Conservation (phyloP, 805 yeast genomes). For the Pichia occidentalis region DNA sequence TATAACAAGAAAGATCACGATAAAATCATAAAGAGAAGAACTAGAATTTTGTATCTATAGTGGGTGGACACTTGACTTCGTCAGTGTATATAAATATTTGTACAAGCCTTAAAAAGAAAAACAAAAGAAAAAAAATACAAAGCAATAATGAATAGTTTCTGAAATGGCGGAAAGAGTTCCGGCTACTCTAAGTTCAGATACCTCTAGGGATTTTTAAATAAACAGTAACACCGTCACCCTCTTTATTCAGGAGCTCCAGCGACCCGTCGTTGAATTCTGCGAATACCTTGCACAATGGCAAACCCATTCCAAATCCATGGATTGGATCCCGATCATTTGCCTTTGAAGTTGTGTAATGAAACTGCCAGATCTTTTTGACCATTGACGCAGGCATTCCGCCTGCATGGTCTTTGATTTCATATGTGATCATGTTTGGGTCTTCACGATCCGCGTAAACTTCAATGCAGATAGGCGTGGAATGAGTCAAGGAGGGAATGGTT, state of each 20-base stretch:
- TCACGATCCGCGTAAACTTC: constrained; percentile 8
- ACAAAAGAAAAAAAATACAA: not conserved
- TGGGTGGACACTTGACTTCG: no score
- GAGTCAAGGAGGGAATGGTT: constrained; percentile 24
- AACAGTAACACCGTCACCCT: constrained; percentile 23
- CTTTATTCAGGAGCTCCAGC: constrained; percentile 18
- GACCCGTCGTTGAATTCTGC: constrained; percentile 24
- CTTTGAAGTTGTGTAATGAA: constrained; percentile 27
- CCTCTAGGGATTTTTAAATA: constrained; percentile 20
- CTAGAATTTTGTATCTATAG: constrained; percentile 27
- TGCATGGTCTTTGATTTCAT: constrained; percentile 26
- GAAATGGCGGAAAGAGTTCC: not conserved
- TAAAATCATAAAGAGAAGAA: constrained; percentile 28
- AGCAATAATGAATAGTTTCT: not conserved
- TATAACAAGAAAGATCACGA: constrained; percentile 9
- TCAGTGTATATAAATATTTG: not conserved
- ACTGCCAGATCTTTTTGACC: constrained; percentile 25
- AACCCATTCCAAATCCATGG: constrained; percentile 31
- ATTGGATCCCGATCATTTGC: constrained; percentile 22
- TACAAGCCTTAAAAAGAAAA: no score
- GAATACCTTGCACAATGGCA: constrained; percentile 27
- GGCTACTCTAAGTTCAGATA: not conserved
- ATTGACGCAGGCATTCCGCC: constrained; percentile 24
- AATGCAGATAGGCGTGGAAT: constrained; percentile 18
- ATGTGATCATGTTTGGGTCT: constrained; percentile 10